Evolutionary conservation across 768 basidiomycete species (phyloP).

Genomic region (Boletus rubroflammeus): DNA sequence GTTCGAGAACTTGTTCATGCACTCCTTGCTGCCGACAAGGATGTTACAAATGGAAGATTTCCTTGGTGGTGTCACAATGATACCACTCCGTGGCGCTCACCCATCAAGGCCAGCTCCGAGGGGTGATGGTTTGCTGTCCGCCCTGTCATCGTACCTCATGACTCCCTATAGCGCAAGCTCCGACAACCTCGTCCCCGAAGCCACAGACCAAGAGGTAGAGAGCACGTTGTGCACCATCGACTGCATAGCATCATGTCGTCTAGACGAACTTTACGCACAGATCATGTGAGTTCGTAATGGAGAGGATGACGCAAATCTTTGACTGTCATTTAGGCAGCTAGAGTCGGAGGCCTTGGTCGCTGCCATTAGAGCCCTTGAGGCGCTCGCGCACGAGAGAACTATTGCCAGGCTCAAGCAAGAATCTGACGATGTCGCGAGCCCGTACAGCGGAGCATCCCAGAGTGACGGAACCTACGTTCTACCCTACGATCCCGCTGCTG

Average conservation of each 20-base stretch:
- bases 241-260: conserved; percentile 86
- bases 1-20: conserved; percentile 93
- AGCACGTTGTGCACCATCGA: conserved; percentile 94
- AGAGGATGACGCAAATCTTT: neutral
- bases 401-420: conserved; percentile 73
- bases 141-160: conserved; percentile 93
- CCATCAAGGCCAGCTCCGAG: conserved; percentile 59
- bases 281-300: conserved; percentile 65
- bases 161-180: conserved; percentile 81
- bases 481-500: conserved; percentile 92
- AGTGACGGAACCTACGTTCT: conserved; percentile 52
- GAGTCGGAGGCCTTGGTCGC: conserved; percentile 78
- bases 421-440: conserved; percentile 51
- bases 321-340: conserved; percentile 55
- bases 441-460: conserved; percentile 31
- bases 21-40: conserved; percentile 83
- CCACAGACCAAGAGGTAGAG: conserved; percentile 90
- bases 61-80: conserved; percentile 89
- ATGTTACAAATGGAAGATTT: conserved; percentile 99
- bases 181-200: conserved; percentile 78
- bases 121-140: conserved; percentile 84
- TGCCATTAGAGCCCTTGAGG: conserved; percentile 81
- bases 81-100: conserved; percentile 78
- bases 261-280: conserved; percentile 93
- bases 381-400: conserved; percentile 86